phyloP scores from a whole-genome alignment of 371 early-diverging fungal genomes.

The Mortierella sp. region DNA sequence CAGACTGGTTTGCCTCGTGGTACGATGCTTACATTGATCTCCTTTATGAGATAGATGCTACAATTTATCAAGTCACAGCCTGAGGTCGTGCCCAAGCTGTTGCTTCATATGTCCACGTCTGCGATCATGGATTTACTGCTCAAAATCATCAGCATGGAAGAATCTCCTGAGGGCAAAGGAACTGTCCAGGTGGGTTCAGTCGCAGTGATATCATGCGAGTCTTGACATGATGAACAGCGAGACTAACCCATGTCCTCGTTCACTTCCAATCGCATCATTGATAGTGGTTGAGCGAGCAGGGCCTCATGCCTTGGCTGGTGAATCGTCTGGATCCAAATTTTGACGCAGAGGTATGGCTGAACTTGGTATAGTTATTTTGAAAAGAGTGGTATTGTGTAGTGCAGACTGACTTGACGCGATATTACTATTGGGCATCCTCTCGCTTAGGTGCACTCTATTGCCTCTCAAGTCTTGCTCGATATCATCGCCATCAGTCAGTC shows the following conservation, averaged over 20 bases:
- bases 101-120: slow-evolving; percentile 85
- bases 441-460: slow-evolving; percentile 90
- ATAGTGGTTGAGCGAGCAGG: slow-evolving; percentile 87
- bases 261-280: not conserved
- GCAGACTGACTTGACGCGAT: too few relatives aligned
- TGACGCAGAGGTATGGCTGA: slow-evolving; percentile 69
- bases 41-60: slow-evolving; percentile 62
- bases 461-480: slow-evolving; percentile 90
- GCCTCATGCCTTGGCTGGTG: slow-evolving; percentile 80
- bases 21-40: too few relatives aligned
- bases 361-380: not conserved
- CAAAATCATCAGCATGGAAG: slow-evolving; percentile 91
- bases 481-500: slow-evolving; percentile 90
- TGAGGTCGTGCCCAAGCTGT: slow-evolving; percentile 65
- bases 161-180: slow-evolving; percentile 85
- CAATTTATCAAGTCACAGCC: slow-evolving; percentile 75
- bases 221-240: too few relatives aligned
- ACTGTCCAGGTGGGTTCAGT: slow-evolving; percentile 74
- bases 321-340: slow-evolving; percentile 81
- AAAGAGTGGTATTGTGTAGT: too few relatives aligned
- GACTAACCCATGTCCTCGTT: too few relatives aligned
- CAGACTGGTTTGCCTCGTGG: too few relatives aligned
- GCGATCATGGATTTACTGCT: slow-evolving; percentile 91
- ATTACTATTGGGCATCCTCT: too few relatives aligned
- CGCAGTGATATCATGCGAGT: too few relatives aligned